Evolutionary conservation across 2,329 filamentous ascomycete genomes (phyloP), one percentile per base, ranked within the genome.

Genomic region (Plenodomus lindquistii): DNA sequence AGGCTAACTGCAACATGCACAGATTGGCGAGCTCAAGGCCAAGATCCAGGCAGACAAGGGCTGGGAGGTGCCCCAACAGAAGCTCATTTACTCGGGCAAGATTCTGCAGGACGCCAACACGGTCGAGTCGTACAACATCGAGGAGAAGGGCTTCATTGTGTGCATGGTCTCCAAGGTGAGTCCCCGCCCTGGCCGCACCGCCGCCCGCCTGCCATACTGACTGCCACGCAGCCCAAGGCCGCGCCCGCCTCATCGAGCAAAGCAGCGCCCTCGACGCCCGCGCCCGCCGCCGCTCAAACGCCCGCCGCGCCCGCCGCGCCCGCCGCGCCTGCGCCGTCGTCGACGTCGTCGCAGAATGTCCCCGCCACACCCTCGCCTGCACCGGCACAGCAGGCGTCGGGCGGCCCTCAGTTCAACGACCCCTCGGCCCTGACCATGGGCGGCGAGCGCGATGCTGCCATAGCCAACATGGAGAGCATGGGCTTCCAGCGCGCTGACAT

Each of bases 101-200:
- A 97, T 99, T 65, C 80, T 99, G 59, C 93, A 97, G 77, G 93
- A 99, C 87, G 91, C 91, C 54, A 94, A 97, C 71, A 96, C 92
- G 2, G 89, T 99, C 63, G 91, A 91, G 75, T 92, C 89, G 35
- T 97, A 97, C 80, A 96, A 91, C 77, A 97, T 99, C 57, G 93
- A 99, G 77, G 94, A 97, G 83, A 99, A 97, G 82, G 94, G 94
- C 31, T 99, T 97, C 73, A 91, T 99, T 66, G 94, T 99, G 52
- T 99, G 94, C 79, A 96, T 99, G 86, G 87, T 96, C 65, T 91
- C 90, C 72, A 97, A 97, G 27, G 27, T 31, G 4, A 31, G 27
- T 31, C 11, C 6, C 10, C 11, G 89, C 92, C 96, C 79, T 55
- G 74, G 53, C 48, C 36, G 42, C 52, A 13, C 19, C 20, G 19